Conservation (phyloP, 1,284 basidiomycete species). For the Rhodotorula sp. region DNA sequence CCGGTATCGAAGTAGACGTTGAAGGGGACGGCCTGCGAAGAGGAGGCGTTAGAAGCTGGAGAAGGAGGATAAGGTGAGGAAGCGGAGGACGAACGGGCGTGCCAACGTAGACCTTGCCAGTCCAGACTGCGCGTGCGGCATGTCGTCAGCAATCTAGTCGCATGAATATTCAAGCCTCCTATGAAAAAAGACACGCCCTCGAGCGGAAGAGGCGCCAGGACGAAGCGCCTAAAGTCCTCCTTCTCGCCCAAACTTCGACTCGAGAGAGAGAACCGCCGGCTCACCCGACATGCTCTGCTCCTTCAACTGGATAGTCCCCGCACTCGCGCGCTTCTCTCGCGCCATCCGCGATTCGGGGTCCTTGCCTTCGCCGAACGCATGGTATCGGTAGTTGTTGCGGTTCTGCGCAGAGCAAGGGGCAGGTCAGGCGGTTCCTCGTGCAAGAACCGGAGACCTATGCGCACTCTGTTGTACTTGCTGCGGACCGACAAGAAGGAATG, state of each 20-base stretch:
- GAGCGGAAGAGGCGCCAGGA: no score
- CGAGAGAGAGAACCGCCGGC: not conserved
- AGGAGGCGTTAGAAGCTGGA: slow-evolving; percentile 30
- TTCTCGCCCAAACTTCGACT: no score
- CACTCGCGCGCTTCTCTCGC: slow-evolving; percentile 14
- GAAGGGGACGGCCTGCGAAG: slow-evolving; percentile 46
- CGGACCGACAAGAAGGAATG: not conserved
- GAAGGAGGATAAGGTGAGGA: slow-evolving; percentile 4
- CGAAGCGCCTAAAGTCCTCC: no score
- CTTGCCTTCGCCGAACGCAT: not conserved
- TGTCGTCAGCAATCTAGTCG: not conserved
- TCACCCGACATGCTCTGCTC: not conserved
- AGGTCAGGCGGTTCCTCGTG: not conserved
- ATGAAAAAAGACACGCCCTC: no score
- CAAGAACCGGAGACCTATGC: not conserved
- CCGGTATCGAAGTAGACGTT: slow-evolving; percentile 50
- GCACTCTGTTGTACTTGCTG: slow-evolving; percentile 32
- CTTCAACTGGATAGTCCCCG: not conserved
- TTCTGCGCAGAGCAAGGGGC: not conserved
- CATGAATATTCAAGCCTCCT: no score
- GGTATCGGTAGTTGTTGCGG: slow-evolving; percentile 5
- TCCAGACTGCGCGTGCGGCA: slow-evolving; percentile 13
- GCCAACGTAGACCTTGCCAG: slow-evolving; percentile 21
- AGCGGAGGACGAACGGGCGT: slow-evolving; percentile 13
- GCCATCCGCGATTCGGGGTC: not conserved